Conservation (phyloP, 2,329 filamentous ascomycete species). For the Nemania serpens region DNA sequence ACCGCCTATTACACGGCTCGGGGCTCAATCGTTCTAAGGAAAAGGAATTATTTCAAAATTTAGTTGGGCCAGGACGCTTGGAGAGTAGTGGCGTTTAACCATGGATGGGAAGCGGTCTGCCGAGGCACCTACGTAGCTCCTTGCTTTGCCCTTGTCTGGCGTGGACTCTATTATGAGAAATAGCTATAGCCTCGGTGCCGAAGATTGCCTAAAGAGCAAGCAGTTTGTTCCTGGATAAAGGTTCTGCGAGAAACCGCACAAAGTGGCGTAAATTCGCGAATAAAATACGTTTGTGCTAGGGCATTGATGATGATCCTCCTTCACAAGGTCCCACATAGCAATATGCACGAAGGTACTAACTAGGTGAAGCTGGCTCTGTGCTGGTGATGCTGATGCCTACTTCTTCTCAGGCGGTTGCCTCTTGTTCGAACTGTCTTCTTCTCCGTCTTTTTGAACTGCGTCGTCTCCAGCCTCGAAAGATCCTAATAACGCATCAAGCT, state of each 20-base stretch:
- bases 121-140: too few species aligned
- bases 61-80: too few species aligned
- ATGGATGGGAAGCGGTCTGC: too few species aligned
- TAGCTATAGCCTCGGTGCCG: background rate
- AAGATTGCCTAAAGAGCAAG: background rate
- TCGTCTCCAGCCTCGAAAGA: constrained; percentile 33
- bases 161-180: too few species aligned
- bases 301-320: background rate
- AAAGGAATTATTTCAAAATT: too few species aligned
- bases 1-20: too few species aligned
- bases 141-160: too few species aligned
- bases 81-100: too few species aligned
- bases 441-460: background rate
- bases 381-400: background rate
- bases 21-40: too few species aligned
- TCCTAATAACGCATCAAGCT: constrained; percentile 42
- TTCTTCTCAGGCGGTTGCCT: constrained; percentile 10
- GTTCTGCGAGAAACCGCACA: background rate
- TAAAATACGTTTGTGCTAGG: background rate
- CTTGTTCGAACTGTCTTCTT: constrained; percentile 3
- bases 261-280: background rate
- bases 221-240: background rate
- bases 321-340: background rate
- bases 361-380: background rate
- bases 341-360: background rate